Percentiles rank a stretch among this genome's conserved stretches.
These are phyloP conservation scores for Phaeosphaeriaceae sp. DNA, from an alignment of 2,329 filamentous ascomycete genomes.

Conservation along the genomic window DNA sequence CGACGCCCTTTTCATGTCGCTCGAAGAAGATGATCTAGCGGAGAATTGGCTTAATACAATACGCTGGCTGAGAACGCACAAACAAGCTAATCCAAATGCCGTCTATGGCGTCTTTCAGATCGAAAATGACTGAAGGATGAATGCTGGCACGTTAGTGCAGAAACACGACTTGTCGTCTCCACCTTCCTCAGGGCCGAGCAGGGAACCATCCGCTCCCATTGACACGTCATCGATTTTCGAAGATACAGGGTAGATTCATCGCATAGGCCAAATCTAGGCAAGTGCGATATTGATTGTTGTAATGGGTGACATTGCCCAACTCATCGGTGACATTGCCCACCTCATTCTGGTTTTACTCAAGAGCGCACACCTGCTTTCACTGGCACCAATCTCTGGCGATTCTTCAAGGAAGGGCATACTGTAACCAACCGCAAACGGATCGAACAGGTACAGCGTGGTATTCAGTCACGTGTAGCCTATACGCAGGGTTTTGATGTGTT, in stretches of 20 bases:
- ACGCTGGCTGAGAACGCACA: background rate
- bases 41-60: background rate
- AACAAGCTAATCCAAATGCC: background rate
- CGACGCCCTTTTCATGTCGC: background rate
- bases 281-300: too few relatives aligned
- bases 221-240: background rate
- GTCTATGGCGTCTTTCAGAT: background rate
- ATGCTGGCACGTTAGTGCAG: background rate
- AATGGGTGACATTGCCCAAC: too few relatives aligned
- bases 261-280: too few relatives aligned
- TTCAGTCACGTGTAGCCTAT: background rate
- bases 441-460: background rate
- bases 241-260: too few relatives aligned
- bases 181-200: background rate
- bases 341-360: too few relatives aligned
- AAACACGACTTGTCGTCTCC: background rate
- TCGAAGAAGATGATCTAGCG: constrained; percentile 2
- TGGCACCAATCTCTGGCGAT: background rate
- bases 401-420: background rate
- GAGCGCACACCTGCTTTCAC: background rate
- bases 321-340: too few relatives aligned
- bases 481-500: too few relatives aligned
- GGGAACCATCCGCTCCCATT: background rate
- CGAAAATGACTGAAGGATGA: background rate
- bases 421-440: background rate